phyloP scores from a whole-genome alignment of 1,284 basidiomycete species.

The Ustilago curta region DNA sequence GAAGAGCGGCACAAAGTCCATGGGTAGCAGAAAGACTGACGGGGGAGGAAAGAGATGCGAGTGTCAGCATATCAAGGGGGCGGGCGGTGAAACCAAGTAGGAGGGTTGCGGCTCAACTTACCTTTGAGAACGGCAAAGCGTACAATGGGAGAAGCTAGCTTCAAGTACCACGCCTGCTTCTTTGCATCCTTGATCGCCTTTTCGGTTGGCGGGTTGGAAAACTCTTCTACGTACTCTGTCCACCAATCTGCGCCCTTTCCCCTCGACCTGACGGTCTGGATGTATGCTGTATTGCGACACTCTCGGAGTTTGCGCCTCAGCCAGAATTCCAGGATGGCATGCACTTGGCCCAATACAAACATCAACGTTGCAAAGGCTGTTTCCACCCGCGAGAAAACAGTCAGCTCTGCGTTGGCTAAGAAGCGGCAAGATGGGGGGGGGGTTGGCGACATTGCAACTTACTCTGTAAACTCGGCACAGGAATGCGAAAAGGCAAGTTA shows the following conservation, averaged over 20 bases:
- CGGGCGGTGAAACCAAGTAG: too few species aligned
- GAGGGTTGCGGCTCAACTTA: constrained; percentile 6
- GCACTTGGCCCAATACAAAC: constrained; percentile 63
- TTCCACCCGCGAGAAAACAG: not conserved
- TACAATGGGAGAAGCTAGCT: constrained; percentile 54
- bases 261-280: constrained; percentile 57
- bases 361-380: constrained; percentile 62
- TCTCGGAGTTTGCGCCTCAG: constrained; percentile 52
- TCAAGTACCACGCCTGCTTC: constrained; percentile 57
- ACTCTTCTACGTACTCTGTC: constrained; percentile 67
- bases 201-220: constrained; percentile 56
- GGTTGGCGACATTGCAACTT: not conserved
- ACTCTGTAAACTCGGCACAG: constrained; percentile 53
- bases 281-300: constrained; percentile 61
- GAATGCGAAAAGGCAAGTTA: constrained; percentile 38
- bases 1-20: constrained; percentile 65
- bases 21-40: constrained; percentile 56
- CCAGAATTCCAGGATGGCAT: constrained; percentile 65
- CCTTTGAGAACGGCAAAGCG: constrained; percentile 56
- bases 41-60: not conserved
- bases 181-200: constrained; percentile 58
- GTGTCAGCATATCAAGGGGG: not conserved
- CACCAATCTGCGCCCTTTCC: constrained; percentile 66
- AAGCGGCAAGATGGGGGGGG: not conserved
- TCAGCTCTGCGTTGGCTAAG: not conserved